Evolutionary conservation across 371 early-diverging fungal genomes (phyloP).

Genomic region (Gilbertella persicaria): DNA sequence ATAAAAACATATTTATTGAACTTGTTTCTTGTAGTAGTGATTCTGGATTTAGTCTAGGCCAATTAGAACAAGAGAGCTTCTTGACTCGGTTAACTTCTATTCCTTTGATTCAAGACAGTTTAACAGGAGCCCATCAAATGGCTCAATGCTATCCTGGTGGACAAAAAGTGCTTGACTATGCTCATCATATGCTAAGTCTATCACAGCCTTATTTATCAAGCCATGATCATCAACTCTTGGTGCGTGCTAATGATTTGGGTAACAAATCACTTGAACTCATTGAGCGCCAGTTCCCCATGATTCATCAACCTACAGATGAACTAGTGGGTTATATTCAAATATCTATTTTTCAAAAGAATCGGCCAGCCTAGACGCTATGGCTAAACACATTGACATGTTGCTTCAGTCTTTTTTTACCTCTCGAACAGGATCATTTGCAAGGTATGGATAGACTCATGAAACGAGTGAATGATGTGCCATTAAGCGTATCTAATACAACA

Average conservation of each 20-base stretch:
- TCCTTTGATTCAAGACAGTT: constrained; percentile 28
- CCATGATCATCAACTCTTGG: neutral
- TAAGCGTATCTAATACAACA: constrained; percentile 15
- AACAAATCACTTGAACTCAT: constrained; percentile 24
- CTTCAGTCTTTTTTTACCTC: no score
- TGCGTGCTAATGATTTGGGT: constrained; percentile 17
- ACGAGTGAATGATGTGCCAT: constrained; percentile 9
- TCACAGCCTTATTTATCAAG: constrained; percentile 9
- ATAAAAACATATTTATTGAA: no score
- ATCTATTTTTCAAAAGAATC: no score
- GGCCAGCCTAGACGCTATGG: no score
- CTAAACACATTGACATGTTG: no score
- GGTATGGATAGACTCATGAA: constrained; percentile 11
- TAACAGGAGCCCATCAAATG: constrained; percentile 17
- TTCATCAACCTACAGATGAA: constrained; percentile 19
- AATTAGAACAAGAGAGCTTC: constrained; percentile 13
- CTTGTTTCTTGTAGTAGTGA: no score
- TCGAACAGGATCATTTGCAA: neutral
- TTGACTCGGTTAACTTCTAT: constrained; percentile 22
- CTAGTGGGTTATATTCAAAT: neutral
- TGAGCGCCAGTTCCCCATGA: constrained; percentile 18
- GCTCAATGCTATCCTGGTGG: constrained; percentile 21
- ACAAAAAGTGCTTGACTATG: constrained; percentile 24
- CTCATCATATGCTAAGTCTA: constrained; percentile 9
- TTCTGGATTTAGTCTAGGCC: constrained; percentile 24